These are phyloP conservation scores for Epichloe baconii DNA, from an alignment of 2,329 filamentous ascomycete genomes.

Conservation along the genomic window DNA sequence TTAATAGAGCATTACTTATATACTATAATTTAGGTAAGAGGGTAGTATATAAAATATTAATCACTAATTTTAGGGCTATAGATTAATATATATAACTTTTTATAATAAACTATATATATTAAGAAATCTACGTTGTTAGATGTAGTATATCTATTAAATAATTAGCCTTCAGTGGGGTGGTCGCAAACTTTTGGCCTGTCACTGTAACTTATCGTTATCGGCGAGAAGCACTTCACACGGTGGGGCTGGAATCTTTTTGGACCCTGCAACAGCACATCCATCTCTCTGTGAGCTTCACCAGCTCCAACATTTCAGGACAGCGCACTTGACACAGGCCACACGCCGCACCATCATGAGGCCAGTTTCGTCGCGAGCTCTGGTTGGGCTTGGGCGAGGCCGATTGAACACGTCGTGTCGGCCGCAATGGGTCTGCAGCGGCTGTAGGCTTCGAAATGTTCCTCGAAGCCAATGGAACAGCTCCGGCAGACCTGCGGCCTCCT, in stretches of 20 bases:
- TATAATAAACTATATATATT: too few species aligned
- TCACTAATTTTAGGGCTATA: too few species aligned
- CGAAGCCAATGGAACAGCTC: conserved; percentile 21
- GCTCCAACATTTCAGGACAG: neutral
- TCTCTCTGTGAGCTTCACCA: neutral
- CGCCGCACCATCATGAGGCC: conserved; percentile 14
- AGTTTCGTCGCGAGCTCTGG: conserved; percentile 15
- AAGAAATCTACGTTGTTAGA: too few species aligned
- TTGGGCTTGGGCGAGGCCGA: conserved; percentile 11
- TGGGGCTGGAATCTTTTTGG: neutral
- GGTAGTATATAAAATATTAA: too few species aligned
- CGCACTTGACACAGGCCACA: neutral
- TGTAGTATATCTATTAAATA: too few species aligned
- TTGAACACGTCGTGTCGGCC: conserved; percentile 9
- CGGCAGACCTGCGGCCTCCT: conserved; percentile 8
- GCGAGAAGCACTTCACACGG: neutral
- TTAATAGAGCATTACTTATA: too few species aligned
- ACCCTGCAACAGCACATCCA: neutral
- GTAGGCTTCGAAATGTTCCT: conserved; percentile 11
- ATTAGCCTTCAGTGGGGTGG: too few species aligned
- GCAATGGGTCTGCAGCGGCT: conserved; percentile 18
- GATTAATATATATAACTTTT: too few species aligned
- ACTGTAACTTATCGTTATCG: neutral
- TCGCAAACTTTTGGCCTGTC: too few species aligned
- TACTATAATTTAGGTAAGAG: too few species aligned